Evolutionary conservation across 2,329 filamentous ascomycete genomes (phyloP).

Genomic region (Colletotrichum acutatum): DNA sequence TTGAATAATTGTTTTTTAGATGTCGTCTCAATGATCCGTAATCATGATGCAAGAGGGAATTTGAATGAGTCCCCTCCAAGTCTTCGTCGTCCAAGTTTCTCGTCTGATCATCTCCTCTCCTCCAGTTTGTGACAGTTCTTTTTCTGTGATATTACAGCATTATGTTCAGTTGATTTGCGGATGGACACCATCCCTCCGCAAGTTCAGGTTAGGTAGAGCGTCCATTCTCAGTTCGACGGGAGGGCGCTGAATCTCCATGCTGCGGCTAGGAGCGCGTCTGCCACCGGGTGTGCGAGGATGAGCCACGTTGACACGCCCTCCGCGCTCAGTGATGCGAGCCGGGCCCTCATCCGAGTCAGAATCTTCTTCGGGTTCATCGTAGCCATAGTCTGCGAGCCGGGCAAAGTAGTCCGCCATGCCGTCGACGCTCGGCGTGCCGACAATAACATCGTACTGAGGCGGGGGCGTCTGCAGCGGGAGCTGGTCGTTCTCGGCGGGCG

Average conservation of each 20-base stretch:
- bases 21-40: background rate
- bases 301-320: slow-evolving; percentile 67
- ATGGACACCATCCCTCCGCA: background rate
- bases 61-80: background rate
- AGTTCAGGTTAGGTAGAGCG: background rate
- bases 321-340: slow-evolving; percentile 59
- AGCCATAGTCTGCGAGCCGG: slow-evolving; percentile 78
- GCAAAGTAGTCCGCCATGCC: slow-evolving; percentile 88
- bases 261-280: slow-evolving; percentile 64
- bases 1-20: background rate
- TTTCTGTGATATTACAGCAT: slow-evolving; percentile 16
- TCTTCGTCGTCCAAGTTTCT: background rate
- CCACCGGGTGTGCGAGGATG: slow-evolving; percentile 67
- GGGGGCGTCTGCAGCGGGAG: slow-evolving; percentile 76
- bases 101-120: background rate
- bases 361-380: slow-evolving; percentile 55
- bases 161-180: slow-evolving; percentile 7
- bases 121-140: background rate
- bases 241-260: slow-evolving; percentile 64
- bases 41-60: slow-evolving; percentile 10
- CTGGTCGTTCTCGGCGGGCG: slow-evolving; percentile 55
- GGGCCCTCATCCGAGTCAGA: slow-evolving; percentile 56
- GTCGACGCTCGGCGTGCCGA: slow-evolving; percentile 75
- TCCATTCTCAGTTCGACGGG: slow-evolving; percentile 47
- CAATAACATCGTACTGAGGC: slow-evolving; percentile 83